Base-by-base conservation (phyloP, 768 basidiomycete genomes). In the Boletus pseudopeckii region DNA sequence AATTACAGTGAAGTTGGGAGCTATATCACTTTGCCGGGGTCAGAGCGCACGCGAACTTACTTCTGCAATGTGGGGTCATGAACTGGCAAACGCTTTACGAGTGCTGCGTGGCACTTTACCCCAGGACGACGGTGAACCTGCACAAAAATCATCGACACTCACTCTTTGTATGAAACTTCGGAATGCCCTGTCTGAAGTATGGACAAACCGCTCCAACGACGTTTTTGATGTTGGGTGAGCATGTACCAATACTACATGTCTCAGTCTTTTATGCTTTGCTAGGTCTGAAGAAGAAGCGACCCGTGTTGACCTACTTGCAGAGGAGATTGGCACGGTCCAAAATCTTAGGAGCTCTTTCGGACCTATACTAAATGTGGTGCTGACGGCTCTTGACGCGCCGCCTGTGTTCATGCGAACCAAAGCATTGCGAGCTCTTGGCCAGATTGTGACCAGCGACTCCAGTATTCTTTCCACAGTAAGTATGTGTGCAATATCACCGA, bases 341-440 rank as follows among this genome's bases (percentile, higher is more conserved):
- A 81, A 77, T 37, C 74, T 97, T 45, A 84, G 83, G 52, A 85
- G 80, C 57, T 90, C 90, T 3, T 95, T 96, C 68, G 83, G 89
- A 41, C 85, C 90, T 0, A 90, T 98, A 49, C 72, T 98, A 13
- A 84, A 83, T 18, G 84, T 88, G 34, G 84, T 97, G 30, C 68
- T 98, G 18, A 73, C 77, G 50, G 83, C 92, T 2, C 77, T 96
- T 56, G 92, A 96, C 62, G 89, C 90, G 0, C 81, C 90, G 5
- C 82, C 86, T 4, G 93, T 98, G 26, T 92, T 90, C 62, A 90
- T 96, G 78, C 84, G 97, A 32, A 95, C 94, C 0, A 98, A 98
- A 68, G 96, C 96, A 0, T 75, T 99, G 30, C 81, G 89, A 48
- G 94, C 92, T 0, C 76, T 98, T 5, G 90, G 93, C 4, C 85